Evolutionary conservation across 768 basidiomycete genomes (phyloP).

Genomic region (Xerocomellus dryophilus): DNA sequence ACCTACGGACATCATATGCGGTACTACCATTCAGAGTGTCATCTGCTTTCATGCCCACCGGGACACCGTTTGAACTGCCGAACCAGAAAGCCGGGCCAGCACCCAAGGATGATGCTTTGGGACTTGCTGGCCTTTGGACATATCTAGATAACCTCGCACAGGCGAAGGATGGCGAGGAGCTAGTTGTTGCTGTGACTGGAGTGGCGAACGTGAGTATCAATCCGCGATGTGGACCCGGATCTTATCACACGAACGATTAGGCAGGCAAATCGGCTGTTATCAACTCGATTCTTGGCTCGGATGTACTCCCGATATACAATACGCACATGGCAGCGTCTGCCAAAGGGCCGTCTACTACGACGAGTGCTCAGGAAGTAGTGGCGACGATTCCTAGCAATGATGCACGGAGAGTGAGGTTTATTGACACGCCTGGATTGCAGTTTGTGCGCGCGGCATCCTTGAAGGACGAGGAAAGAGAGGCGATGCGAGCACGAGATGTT

Average conservation of each 20-base stretch:
- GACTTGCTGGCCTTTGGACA: slow-evolving; percentile 49
- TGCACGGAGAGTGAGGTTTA: slow-evolving; percentile 50
- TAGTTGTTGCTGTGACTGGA: slow-evolving; percentile 80
- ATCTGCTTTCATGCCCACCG: slow-evolving; percentile 57
- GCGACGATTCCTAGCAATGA: slow-evolving; percentile 43
- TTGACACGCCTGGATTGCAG: slow-evolving; percentile 85
- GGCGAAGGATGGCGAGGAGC: slow-evolving; percentile 44
- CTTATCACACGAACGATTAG: slow-evolving; percentile 36
- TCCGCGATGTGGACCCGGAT: background rate
- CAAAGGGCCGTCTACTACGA: slow-evolving; percentile 66
- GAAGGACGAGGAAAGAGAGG: slow-evolving; percentile 30
- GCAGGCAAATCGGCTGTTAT: slow-evolving; percentile 83
- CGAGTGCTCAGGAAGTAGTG: slow-evolving; percentile 60
- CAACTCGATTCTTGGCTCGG: slow-evolving; percentile 65
- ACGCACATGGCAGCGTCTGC: slow-evolving; percentile 44
- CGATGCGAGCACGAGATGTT: slow-evolving; percentile 56
- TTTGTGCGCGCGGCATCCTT: slow-evolving; percentile 42
- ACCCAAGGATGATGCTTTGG: slow-evolving; percentile 55
- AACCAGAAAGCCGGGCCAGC: slow-evolving; percentile 48
- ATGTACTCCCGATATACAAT: slow-evolving; percentile 55
- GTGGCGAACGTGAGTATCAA: slow-evolving; percentile 63
- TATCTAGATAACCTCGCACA: slow-evolving; percentile 47
- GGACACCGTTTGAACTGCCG: slow-evolving; percentile 19
- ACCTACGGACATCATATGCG: slow-evolving; percentile 57
- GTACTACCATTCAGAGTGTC: slow-evolving; percentile 74